Evolutionary conservation across 208 protist species (phyloP).

Genomic region (Crithidia thermophila): DNA sequence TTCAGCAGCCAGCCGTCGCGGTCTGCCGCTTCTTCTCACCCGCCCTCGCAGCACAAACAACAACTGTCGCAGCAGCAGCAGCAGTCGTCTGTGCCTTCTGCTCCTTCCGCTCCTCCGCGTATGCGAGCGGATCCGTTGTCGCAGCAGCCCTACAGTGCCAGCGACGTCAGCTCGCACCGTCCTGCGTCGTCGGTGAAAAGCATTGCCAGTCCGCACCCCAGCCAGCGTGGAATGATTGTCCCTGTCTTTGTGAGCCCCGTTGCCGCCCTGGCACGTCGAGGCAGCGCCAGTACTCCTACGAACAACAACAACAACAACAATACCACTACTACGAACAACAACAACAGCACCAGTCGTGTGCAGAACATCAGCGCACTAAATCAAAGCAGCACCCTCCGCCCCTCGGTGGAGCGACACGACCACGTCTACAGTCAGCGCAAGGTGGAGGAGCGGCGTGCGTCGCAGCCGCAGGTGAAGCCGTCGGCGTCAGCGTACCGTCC

Average conservation of each 20-base stretch:
- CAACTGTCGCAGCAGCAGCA: constrained; percentile 4
- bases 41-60: neutral
- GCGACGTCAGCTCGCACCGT: constrained; percentile 3
- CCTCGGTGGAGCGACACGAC: neutral
- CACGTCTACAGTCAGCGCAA: constrained; percentile 20
- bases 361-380: neutral
- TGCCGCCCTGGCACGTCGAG: too few species aligned
- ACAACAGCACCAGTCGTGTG: neutral
- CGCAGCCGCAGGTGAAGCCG: neutral
- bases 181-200: neutral
- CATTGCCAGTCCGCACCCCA: neutral
- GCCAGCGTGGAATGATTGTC: neutral
- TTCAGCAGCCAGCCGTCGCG: neutral
- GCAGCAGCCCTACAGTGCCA: constrained; percentile 1
- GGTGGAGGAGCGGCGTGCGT: constrained; percentile 11
- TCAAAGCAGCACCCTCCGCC: neutral
- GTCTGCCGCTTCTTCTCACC: too few species aligned
- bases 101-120: neutral
- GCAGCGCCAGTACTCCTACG: neutral
- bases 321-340: neutral
- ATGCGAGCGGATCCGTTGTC: too few species aligned
- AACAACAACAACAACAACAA: neutral
- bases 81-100: neutral
- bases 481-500: neutral
- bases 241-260: neutral